Base-by-base conservation (phyloP, 2,329 filamentous ascomycete species). In the Juglanconis sp. region DNA sequence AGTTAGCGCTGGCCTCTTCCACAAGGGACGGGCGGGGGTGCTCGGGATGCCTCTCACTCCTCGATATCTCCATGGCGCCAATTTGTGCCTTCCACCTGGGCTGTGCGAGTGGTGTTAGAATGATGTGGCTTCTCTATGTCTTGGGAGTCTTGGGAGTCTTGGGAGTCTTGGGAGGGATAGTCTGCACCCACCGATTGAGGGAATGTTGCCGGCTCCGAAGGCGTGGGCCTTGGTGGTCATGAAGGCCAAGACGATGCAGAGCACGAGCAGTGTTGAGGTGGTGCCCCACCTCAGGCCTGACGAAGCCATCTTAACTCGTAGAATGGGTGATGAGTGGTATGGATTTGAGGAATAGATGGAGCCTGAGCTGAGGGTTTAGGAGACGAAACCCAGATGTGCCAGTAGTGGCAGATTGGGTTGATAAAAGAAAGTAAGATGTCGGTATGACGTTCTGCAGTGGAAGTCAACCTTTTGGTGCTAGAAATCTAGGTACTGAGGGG, bases 141-240 rank as follows among this genome's bases (percentile, higher is more conserved):
- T 10, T 31, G 5, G 5, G 4, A 30, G 7, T n/a, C n/a, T n/a
- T n/a, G n/a, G n/a, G n/a, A n/a, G n/a, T n/a, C n/a, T n/a, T n/a
- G n/a, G n/a, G n/a, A n/a, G 4, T 11, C 8, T 10, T 31, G 5
- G 5, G 4, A 30, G 7, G 6, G n/a, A 36, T 47, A 31, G 3
- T 15, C 38, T 10, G 13, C 13, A 79, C 74, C 48, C 35, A 58
- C 62, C 56, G 65, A 86, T 87, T 24, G 83, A 86, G n/a, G 87
- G 87, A 63, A 90, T 90, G 69, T 90, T 90, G 59, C 87, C 87
- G 38, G 87, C 87, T 32, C 87, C 87, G 69, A 90, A 90, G 4
- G 87, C 87, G 30, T 77, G 77, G 3, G 78, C 85, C 63, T 78
- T 80, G 56, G 79, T 77, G 30, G 85, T 83, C 54, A 88, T 74